Conservation (phyloP, 768 basidiomycete genomes). For the Dacryopinax primogenitus region DNA sequence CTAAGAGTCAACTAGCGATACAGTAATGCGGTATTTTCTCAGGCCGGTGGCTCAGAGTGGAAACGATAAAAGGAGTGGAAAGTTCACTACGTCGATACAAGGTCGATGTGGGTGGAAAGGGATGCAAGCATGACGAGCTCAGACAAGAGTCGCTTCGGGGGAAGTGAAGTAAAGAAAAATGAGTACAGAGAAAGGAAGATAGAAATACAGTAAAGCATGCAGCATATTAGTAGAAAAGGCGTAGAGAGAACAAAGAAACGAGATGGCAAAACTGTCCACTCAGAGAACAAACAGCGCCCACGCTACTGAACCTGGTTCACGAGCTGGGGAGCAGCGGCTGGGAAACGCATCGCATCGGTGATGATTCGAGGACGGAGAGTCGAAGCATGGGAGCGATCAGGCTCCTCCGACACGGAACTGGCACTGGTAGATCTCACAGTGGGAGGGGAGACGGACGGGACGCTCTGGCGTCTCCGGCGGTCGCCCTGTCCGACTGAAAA, state of each 20-base stretch:
- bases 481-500: background rate
- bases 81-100: constrained; percentile 2
- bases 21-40: constrained; percentile 7
- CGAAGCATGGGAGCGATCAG: background rate
- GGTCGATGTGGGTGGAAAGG: background rate
- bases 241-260: background rate
- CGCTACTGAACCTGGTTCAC: background rate
- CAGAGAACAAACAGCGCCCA: background rate
- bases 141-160: background rate
- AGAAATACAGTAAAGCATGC: background rate
- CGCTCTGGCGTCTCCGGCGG: constrained; percentile 4
- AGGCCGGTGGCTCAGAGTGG: background rate
- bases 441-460: background rate
- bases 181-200: background rate
- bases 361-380: background rate
- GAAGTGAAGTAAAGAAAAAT: background rate
- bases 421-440: background rate
- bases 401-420: background rate
- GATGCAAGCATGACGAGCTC: background rate
- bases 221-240: background rate
- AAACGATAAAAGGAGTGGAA: background rate
- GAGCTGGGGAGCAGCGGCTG: background rate
- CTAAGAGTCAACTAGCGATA: constrained; percentile 7
- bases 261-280: background rate
- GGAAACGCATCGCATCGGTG: background rate